Base-by-base conservation (phyloP, 2,329 filamentous ascomycete species). In the Stagonosporopsis cucurbitacearum region DNA sequence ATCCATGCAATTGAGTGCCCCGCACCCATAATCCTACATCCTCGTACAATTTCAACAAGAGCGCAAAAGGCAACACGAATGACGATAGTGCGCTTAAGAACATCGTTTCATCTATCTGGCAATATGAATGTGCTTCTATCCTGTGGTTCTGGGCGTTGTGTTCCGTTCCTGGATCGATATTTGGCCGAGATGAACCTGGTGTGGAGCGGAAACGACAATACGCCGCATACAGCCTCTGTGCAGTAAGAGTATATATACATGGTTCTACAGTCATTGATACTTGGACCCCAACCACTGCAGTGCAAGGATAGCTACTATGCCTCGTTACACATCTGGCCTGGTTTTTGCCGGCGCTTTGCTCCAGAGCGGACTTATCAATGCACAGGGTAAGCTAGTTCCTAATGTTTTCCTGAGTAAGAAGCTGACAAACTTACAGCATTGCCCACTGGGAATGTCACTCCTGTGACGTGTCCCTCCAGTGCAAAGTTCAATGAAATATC, bases 401-500 rank as follows among this genome's bases (percentile, higher is more conserved):
- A 26, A 9, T 32, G 3, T 13, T 20, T 19, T 8, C n/a, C 15
- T 33, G 3, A 47, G 43, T 6, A 30, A 9, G 4, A n/a, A 26
- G 28, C 12, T 41, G 47, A 46, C 8, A 11, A 17, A 43, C 26
- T 8, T 19, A 6, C 12, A 49, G 50, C 41, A 19, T 43, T 48
- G 20, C 62, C 30, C 22, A 32, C 48, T 26, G 60, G 58, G 5
- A 68, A 65, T 32, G 50, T 59, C 9, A 64, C 65, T 1, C 54
- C 60, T 11, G 60, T 68, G 22, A 65, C 63, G 47, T 83, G 81
- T 57, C 64, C 66, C 11, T 60, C 64, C 2, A 69, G 70, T 1
- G 76, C 76, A 1, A 75, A 72, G 6, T 84, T 83, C 65, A 69
- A 68, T 2, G 66, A 75, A 3, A 76, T 84, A 42, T 77, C 81